Evolutionary conservation across 2,329 filamentous ascomycete species (phyloP), one percentile per base, ranked within the genome.

Genomic region (Stagonosporopsis chrysanthemi): DNA sequence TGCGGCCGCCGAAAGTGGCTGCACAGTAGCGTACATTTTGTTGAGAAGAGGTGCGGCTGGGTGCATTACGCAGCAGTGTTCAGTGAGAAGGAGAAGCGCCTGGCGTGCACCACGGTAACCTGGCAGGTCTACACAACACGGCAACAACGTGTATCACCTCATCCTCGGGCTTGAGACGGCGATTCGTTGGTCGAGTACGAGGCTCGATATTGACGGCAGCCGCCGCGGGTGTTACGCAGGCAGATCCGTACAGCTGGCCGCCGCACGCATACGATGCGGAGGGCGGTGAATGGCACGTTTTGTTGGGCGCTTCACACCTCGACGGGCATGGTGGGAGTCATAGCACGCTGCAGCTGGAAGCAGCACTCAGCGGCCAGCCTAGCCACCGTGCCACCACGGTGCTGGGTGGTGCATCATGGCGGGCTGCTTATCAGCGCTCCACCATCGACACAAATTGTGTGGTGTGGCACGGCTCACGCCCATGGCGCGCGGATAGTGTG

Each of bases 11-110:
- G 35, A 39, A 40, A 43, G n/a, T 50, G 61, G 60, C 58, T 63
- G 58, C 61, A 59, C 50, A 28, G 44, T 61, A 55, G 62, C 58
- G 52, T 63, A 43, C 60, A 64, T 64, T 60, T 59, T 24, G 26
- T 17, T 28, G 49, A 31, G 26, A 33, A 28, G 26, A 26, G 40
- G 24, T 45, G 29, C 42, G 33, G 42, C 26, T 44, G 42, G 40
- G 15, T 17, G 42, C 26, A 44, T 6, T 2, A 28, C 17, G 42
- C 5, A 23, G n/a, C 26, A 33, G 11, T 9, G 14, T 26, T 19
- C 29, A 2, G n/a, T 3, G 22, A 43, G 44, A 47, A 36, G 17
- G 26, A 35, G 14, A 42, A 14, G 22, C n/a, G 19, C 39, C 39
- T 49, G 39, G 42, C 28, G 28, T 26, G 40, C 39, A 23, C 26